These are phyloP conservation scores for Hydrangea macrophylla DNA, from an alignment of 148 eudicot genomes.

Conservation along the genomic window DNA sequence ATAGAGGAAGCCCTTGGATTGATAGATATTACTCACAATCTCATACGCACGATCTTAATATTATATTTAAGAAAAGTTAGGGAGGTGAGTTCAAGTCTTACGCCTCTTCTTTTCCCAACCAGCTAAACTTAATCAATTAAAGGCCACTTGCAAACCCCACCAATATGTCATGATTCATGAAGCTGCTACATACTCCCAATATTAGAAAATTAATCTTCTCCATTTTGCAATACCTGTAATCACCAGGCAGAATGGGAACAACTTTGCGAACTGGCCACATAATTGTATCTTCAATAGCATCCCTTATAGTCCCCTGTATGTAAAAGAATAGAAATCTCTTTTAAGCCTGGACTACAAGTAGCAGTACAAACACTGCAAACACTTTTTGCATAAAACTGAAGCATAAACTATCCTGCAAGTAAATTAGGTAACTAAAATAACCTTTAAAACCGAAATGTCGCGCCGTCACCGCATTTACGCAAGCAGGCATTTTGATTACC, in stretches of 20 bases:
- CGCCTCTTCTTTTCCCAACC: too few species aligned
- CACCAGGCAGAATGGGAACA: slow-evolving; percentile 92
- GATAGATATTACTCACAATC: too few species aligned
- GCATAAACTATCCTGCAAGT: not conserved
- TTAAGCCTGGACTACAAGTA: not conserved
- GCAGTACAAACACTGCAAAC: not conserved
- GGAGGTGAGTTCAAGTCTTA: too few species aligned
- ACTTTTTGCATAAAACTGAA: not conserved
- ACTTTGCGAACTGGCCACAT: slow-evolving; percentile 97
- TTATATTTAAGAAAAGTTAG: too few species aligned
- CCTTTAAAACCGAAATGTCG: too few species aligned
- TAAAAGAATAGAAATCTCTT: slow-evolving; percentile 1
- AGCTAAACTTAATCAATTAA: too few species aligned
- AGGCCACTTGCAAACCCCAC: too few species aligned
- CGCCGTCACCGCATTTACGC: too few species aligned
- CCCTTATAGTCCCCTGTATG: slow-evolving; percentile 77
- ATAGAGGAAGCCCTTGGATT: not conserved
- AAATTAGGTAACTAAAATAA: not conserved
- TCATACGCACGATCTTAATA: too few species aligned
- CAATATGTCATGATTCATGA: too few species aligned
- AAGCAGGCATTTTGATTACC: too few species aligned
- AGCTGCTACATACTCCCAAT: not conserved
- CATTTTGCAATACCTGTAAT: slow-evolving; percentile 60
- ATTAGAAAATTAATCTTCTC: not conserved
- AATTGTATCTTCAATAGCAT: slow-evolving; percentile 96